These are phyloP conservation scores for Castanea sativa DNA, from an alignment of 306 rosid genomes.

Conservation along the genomic window DNA sequence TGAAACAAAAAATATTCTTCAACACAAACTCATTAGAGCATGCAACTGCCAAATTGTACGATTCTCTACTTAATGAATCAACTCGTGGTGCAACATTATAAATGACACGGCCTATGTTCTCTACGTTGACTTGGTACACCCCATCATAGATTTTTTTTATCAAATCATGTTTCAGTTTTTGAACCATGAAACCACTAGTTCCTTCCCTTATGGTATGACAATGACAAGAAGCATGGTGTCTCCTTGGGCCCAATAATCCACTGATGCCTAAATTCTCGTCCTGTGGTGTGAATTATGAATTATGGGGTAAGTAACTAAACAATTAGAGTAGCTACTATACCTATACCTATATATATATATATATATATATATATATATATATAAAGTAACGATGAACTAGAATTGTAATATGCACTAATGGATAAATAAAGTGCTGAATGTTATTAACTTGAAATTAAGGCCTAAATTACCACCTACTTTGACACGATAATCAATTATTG, in stretches of 20 bases:
- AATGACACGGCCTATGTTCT: background rate
- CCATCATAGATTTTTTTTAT: background rate
- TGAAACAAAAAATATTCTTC: background rate
- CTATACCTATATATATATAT: background rate
- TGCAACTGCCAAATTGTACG: background rate
- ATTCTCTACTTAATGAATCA: background rate
- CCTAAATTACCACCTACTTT: background rate
- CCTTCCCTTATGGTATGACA: background rate
- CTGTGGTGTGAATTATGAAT: background rate
- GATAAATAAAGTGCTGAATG: background rate
- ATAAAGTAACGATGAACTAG: background rate
- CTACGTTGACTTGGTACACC: background rate
- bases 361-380: background rate
- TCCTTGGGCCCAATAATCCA: background rate
- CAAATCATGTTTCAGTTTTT: background rate
- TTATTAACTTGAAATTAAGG: background rate
- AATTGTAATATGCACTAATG: background rate
- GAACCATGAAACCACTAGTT: background rate
- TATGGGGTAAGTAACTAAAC: background rate
- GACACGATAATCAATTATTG: no score
- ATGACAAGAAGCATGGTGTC: background rate
- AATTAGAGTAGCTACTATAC: no score
- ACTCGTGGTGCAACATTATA: background rate
- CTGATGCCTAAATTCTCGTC: background rate
- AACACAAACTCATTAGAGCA: background rate